Base-by-base conservation (phyloP, 352 stramenopile genomes). In the Phytopythium helicoides region DNA sequence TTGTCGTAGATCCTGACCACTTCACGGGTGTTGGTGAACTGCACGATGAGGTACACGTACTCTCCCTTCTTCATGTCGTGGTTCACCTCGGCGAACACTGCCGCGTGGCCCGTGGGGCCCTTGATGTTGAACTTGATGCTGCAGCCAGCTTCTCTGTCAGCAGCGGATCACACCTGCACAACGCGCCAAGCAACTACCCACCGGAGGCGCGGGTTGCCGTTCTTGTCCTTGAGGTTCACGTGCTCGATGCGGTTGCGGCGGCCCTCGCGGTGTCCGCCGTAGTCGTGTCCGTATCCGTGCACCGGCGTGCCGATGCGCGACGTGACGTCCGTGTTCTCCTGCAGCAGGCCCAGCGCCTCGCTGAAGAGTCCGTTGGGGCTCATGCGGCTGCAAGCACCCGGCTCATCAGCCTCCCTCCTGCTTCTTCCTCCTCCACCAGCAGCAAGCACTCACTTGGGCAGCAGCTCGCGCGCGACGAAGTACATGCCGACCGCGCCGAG, bases 91-190 rank as follows among this genome's bases (percentile, higher is more conserved):
- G 91, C 89, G 73, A 98, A 98, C 52, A 95, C 92, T 59, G 81
- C 87, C n/a, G 76, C 92, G 49, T 93, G 76, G 44, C 81, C 86
- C 35, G 89, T 92, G 6, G 83, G 83, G 25, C 94, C 94, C 70
- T 98, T 95, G 53, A 98, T 75, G 66, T 98, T 98, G 76, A 97
- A 98, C 66, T 96, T 92, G 49, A 98, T 92, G 33, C 89, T 77
- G 9, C 59, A 41, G 18, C 9, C 19, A 50, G 15, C 14, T 9
- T 37, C 26, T 6, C 8, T 18, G 12, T 40, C 26, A 45, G 38
- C 23, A 22, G 25, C 16, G 6, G 18, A 19, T 45, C 38, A 3
- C 10, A 15, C 18, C 38, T 33, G 9, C 36, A 37, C 25, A 33
- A 16, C 34, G 12, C 19, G 8, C 10, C 7, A 47, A 3, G n/a